A percentile compares a stretch with the other conserved stretches of the same genome.
phyloP scores from a whole-genome alignment of 169 alveolate species.

The Plasmodium gallinaceum region DNA sequence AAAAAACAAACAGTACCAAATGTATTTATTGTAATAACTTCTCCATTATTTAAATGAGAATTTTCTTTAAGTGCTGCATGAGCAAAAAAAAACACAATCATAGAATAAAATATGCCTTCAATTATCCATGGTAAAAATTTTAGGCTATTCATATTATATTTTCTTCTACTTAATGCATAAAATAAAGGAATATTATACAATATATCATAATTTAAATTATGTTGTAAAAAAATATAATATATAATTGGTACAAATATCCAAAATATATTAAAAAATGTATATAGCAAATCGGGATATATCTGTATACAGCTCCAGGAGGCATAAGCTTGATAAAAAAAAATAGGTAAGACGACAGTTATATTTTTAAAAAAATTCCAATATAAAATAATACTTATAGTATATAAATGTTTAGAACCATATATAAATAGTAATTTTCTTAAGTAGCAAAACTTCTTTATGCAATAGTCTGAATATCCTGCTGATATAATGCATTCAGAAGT shows the following conservation, averaged over 20 bases:
- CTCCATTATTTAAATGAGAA: constrained; percentile 77
- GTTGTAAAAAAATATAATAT: constrained; percentile 70
- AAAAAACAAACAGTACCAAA: constrained; percentile 82
- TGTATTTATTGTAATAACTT: constrained; percentile 76
- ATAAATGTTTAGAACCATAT: constrained; percentile 93
- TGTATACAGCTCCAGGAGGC: constrained; percentile 77
- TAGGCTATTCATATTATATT: constrained; percentile 57
- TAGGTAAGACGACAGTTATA: constrained; percentile 49
- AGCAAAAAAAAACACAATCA: constrained; percentile 62
- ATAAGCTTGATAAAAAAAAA: constrained; percentile 77
- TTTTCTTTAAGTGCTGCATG: constrained; percentile 65
- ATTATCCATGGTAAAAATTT: constrained; percentile 70
- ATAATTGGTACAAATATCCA: constrained; percentile 72
- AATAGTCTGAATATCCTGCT: constrained; percentile 97
- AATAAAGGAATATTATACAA: constrained; percentile 75
- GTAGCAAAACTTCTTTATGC: constrained; percentile 94
- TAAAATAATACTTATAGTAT: constrained; percentile 71
- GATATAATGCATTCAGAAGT: constrained; percentile 98
- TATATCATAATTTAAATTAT: constrained; percentile 75
- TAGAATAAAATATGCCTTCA: constrained; percentile 69
- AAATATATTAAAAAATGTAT: constrained; percentile 57
- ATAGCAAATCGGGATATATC: constrained; percentile 66
- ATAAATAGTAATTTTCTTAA: constrained; percentile 94
- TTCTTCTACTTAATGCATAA: constrained; percentile 75
- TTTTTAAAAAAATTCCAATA: constrained; percentile 78